Conservation (phyloP, 2,329 filamentous ascomycete genomes). For the Emergomyces orientalis region DNA sequence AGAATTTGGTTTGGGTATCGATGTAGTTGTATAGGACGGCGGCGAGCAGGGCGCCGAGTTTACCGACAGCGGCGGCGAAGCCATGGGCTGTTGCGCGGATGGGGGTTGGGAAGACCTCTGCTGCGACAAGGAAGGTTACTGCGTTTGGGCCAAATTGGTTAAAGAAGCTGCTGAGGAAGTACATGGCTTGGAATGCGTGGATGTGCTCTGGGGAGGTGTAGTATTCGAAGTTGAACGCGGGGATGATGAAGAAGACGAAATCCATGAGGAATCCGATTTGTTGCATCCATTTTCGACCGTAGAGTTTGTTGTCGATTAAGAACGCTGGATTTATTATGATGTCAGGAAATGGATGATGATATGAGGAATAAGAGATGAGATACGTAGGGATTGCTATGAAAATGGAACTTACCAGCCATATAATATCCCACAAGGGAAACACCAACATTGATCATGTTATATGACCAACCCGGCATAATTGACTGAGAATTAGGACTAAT, state of each 20-base stretch:
- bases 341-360: background rate
- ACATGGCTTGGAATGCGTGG: conserved; percentile 93
- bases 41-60: conserved; percentile 76
- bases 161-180: conserved; percentile 96
- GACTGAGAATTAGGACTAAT: conserved; percentile 60
- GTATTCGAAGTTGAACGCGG: conserved; percentile 79
- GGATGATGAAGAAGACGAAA: conserved; percentile 88
- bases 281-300: conserved; percentile 94
- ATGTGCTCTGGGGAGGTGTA: conserved; percentile 64
- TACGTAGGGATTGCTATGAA: background rate
- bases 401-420: conserved; percentile 48
- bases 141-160: conserved; percentile 97
- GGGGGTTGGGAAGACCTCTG: conserved; percentile 91
- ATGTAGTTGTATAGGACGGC: conserved; percentile 95
- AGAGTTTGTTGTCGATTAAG: conserved; percentile 91
- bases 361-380: background rate
- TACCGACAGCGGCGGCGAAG: conserved; percentile 84
- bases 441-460: conserved; percentile 84
- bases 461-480: conserved; percentile 80
- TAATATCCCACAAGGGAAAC: conserved; percentile 87
- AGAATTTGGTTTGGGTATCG: conserved; percentile 71
- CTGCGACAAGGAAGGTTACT: conserved; percentile 91
- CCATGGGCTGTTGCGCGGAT: conserved; percentile 90
- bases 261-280: conserved; percentile 86
- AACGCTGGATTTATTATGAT: conserved; percentile 39